Percentiles rank a stretch among this genome's conserved stretches.
phyloP scores from a whole-genome alignment of 1,284 basidiomycete genomes.

The Coniferiporia sulphurascens region DNA sequence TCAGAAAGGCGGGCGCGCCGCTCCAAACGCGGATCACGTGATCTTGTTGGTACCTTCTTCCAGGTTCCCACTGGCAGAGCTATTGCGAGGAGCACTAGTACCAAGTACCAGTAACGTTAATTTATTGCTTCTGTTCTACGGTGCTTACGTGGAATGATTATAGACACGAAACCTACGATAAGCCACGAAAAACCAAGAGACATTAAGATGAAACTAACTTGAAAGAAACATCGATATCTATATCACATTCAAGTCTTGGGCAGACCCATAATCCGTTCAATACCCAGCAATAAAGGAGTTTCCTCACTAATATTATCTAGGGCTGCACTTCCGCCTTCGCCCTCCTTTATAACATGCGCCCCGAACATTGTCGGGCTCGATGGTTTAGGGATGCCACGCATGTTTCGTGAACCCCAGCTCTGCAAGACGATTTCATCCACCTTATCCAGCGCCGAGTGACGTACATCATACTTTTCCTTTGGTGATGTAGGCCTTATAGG shows the following conservation, averaged over 20 bases:
- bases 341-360: not conserved
- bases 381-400: not conserved
- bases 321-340: not conserved
- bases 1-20: not conserved
- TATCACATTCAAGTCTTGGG: not conserved
- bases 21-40: not conserved
- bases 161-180: no score
- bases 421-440: constrained; percentile 13
- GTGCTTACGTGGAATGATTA: no score
- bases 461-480: constrained; percentile 13
- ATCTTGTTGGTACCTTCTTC: not conserved
- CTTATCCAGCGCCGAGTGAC: constrained; percentile 9
- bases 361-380: constrained; percentile 9
- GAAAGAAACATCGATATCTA: not conserved
- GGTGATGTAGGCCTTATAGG: constrained; percentile 6
- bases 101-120: no score
- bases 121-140: no score
- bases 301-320: not conserved
- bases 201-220: not conserved
- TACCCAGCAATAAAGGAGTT: not conserved
- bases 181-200: not conserved
- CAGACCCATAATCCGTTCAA: not conserved
- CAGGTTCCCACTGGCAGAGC: not conserved
- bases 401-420: constrained; percentile 8
- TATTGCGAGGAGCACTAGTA: no score